Conservation (phyloP, 257 asterid species). For the Solanum habrochaites region DNA sequence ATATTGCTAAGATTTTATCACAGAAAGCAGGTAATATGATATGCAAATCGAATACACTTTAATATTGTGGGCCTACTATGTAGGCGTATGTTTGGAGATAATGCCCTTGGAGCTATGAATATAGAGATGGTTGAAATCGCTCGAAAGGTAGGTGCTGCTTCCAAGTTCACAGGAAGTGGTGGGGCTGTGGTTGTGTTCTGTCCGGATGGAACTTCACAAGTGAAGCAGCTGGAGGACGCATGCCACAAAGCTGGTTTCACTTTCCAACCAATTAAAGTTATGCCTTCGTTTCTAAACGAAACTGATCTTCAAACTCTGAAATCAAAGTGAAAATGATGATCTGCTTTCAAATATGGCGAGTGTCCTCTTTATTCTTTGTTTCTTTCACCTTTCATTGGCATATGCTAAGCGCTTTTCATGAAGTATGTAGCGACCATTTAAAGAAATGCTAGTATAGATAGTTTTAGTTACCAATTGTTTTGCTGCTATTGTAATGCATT, state of each 20-base stretch:
- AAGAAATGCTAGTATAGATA: not conserved
- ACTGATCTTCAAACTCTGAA: constrained; percentile 35
- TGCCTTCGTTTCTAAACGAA: constrained; percentile 42
- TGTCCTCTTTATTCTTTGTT: not conserved
- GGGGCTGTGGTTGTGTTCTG: constrained; percentile 86
- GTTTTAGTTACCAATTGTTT: not conserved
- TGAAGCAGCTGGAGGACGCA: constrained; percentile 48
- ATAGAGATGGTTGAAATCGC: constrained; percentile 91
- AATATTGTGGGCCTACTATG: not conserved
- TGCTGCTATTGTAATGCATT: not conserved
- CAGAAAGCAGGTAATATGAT: not conserved
- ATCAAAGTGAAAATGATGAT: constrained; percentile 2
- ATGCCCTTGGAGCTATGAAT: constrained; percentile 70
- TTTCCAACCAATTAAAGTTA: constrained; percentile 38
- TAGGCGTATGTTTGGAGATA: constrained; percentile 88
- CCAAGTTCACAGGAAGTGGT: constrained; percentile 95
- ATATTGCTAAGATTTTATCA: not conserved
- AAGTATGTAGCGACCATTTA: not conserved
- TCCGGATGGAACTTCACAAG: constrained; percentile 78
- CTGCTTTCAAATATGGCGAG: not conserved
- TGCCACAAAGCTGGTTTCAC: constrained; percentile 59
- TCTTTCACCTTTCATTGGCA: not conserved
- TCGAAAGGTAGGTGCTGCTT: constrained; percentile 66
- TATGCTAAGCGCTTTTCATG: not conserved
- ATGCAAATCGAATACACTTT: not conserved